Percentiles rank a stretch among this genome's conserved stretches.
phyloP scores from a whole-genome alignment of 148 eudicot genomes.

The Spergularia bocconei region DNA sequence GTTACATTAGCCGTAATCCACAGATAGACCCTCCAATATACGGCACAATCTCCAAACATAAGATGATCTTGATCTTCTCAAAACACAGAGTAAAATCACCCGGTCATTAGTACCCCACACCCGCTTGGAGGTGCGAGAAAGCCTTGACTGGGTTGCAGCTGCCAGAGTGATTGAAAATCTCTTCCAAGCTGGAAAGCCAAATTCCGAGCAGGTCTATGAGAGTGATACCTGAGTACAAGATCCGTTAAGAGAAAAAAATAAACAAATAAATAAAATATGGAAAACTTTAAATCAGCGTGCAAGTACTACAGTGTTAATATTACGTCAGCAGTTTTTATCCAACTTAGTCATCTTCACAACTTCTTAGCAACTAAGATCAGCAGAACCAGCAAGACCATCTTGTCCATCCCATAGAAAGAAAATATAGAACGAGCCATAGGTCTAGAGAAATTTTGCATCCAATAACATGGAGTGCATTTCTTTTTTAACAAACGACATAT shows the following conservation, averaged over 20 bases:
- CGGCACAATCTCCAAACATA: conserved; percentile 92
- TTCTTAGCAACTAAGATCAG: too few relatives aligned
- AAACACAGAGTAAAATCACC: conserved; percentile 53
- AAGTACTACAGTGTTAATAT: too few relatives aligned
- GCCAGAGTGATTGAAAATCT: conserved; percentile 90
- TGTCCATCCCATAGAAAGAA: too few relatives aligned
- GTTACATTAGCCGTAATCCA: conserved; percentile 88
- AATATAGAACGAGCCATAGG: too few relatives aligned
- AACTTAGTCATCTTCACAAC: too few relatives aligned
- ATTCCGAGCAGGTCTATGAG: conserved; percentile 28
- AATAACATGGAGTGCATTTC: too few relatives aligned
- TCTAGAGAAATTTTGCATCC: too few relatives aligned
- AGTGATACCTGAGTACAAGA: conserved; percentile 34
- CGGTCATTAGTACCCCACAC: conserved; percentile 77
- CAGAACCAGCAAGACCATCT: too few relatives aligned
- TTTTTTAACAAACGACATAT: too few relatives aligned
- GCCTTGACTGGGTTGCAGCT: conserved; percentile 57
- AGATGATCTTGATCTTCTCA: conserved; percentile 86
- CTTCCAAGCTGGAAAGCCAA: conserved; percentile 35
- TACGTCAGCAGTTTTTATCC: too few relatives aligned
- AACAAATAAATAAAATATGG: background rate
- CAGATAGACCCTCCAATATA: conserved; percentile 66
- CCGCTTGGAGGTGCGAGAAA: conserved; percentile 80
- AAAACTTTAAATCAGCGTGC: too few relatives aligned
- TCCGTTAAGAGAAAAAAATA: background rate